Base-by-base conservation (phyloP, 2,329 filamentous ascomycete genomes). In the Achaetomium macrosporum region DNA sequence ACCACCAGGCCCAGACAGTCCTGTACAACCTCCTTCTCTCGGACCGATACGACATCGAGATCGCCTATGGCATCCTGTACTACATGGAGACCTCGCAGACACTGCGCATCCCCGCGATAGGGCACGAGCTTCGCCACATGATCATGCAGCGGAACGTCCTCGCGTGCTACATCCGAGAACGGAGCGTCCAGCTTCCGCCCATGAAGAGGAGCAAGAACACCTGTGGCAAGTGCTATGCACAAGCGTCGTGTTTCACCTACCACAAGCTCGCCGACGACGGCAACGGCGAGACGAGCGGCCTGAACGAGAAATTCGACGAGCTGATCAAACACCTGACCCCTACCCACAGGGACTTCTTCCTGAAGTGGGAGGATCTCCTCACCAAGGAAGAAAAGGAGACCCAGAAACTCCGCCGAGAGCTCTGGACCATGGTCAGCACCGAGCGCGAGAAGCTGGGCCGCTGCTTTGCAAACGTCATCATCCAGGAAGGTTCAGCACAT, bases 361-460 rank as follows among this genome's bases (percentile, higher is more conserved):
- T 87, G 57, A 96, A 93, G 66, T 99, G 93, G 93, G 93, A 99
- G 68, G 80, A 85, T 47, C 76, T 99, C 13, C 75, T 99, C 36
- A 97, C 92, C 0, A 93, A 93, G 66, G 93, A 99, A 72, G 93
- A 99, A 68, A 89, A 86, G 62, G 90, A 95, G 63, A 83, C 87
- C 65, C 86, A 93, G 66, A 95, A 88, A 64, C 86, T 90, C 58
- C 84, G 90, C 57, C 79, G 90, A 59, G 93, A 99, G 66, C 74
- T 99, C 2, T 99, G 93, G 93, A 96, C 91, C 0, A 95, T 99
- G 88, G 73, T 91, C 19, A 96, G 93, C 66, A 76, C 75, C 0
- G 90, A 97, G 66, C 85, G 93, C 43, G 90, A 99, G 68, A 88
- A 87, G 63, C 77, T 92, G 10, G 91, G 91, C 1, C 82, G 92